These are phyloP conservation scores for Penicillium verrucosum DNA, from an alignment of 2,329 filamentous ascomycete genomes.

Conservation along the genomic window DNA sequence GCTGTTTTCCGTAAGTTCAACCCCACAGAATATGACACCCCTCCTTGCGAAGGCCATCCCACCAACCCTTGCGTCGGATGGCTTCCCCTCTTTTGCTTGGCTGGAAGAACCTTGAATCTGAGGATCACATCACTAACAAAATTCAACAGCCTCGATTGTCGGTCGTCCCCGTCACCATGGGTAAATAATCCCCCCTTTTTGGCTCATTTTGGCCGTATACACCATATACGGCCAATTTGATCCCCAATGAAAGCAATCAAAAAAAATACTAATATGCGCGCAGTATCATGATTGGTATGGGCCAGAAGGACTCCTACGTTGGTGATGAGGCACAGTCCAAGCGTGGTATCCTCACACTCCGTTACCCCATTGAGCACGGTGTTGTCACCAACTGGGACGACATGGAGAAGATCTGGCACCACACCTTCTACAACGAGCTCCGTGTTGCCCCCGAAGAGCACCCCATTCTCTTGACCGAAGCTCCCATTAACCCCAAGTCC, in stretches of 20 bases:
- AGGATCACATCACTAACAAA: slow-evolving; percentile 2
- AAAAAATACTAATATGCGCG: slow-evolving; percentile 34
- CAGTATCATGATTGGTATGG: slow-evolving; percentile 99
- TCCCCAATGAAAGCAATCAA: background rate
- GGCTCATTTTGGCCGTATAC: background rate
- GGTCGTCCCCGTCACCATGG: slow-evolving; percentile 99
- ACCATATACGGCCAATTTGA: background rate
- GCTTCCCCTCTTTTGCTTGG: slow-evolving; percentile 10
- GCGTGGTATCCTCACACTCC: slow-evolving; percentile 99
- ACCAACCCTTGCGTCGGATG: slow-evolving; percentile 30
- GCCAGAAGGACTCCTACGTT: slow-evolving; percentile 99
- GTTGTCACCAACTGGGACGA: slow-evolving; percentile 99
- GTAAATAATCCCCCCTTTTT: slow-evolving; percentile 62
- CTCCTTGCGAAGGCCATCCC: slow-evolving; percentile 18
- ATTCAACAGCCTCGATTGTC: slow-evolving; percentile 84
- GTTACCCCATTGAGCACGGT: slow-evolving; percentile 99
- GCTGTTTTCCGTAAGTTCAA: slow-evolving; percentile 97
- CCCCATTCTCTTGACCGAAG: slow-evolving; percentile 97
- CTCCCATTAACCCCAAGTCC: slow-evolving; percentile 99
- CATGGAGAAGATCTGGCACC: slow-evolving; percentile 99
- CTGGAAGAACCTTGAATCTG: background rate
- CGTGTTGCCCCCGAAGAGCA: slow-evolving; percentile 99
- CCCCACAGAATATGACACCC: slow-evolving; percentile 23
- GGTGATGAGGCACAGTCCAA: slow-evolving; percentile 99
- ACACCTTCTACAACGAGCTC: slow-evolving; percentile 99